phyloP scores from a whole-genome alignment of 352 stramenopile genomes.

The Phytophthora parvispora region DNA sequence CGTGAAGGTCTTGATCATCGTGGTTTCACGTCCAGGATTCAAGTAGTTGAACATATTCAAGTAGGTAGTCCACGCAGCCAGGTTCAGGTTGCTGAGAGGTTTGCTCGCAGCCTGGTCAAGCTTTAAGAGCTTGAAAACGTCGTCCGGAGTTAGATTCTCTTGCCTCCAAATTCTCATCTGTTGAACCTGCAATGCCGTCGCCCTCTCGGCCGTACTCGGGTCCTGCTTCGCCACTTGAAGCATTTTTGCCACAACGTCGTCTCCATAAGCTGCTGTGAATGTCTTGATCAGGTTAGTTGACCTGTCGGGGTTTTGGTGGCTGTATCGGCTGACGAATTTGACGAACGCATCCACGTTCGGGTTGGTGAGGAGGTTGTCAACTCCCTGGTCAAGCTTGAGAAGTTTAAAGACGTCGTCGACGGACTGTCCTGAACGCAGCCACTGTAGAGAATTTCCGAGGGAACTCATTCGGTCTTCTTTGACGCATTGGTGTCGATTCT shows the following conservation, averaged over 20 bases:
- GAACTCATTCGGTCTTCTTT: neutral
- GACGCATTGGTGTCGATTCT: neutral
- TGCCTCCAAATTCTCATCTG: neutral
- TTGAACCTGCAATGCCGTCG: neutral
- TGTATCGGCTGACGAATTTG: neutral
- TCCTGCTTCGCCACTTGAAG: neutral
- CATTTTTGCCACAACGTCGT: neutral
- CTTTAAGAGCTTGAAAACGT: neutral
- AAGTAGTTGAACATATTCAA: neutral
- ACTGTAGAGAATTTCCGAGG: neutral
- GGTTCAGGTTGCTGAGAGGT: neutral
- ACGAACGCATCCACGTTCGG: neutral
- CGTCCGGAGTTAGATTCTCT: neutral
- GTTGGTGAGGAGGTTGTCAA: neutral
- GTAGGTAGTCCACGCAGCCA: neutral
- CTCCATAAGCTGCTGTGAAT: neutral
- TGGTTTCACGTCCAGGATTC: neutral
- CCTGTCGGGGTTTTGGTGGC: neutral
- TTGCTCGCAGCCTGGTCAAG: neutral
- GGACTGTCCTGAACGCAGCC: neutral
- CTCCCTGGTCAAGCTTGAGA: neutral
- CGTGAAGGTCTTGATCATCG: constrained; percentile 5
- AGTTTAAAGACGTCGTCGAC: neutral
- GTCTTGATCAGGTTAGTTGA: neutral
- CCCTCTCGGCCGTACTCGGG: neutral